phyloP scores from a whole-genome alignment of 148 eudicot species.

The Rhododendron ovatum region DNA sequence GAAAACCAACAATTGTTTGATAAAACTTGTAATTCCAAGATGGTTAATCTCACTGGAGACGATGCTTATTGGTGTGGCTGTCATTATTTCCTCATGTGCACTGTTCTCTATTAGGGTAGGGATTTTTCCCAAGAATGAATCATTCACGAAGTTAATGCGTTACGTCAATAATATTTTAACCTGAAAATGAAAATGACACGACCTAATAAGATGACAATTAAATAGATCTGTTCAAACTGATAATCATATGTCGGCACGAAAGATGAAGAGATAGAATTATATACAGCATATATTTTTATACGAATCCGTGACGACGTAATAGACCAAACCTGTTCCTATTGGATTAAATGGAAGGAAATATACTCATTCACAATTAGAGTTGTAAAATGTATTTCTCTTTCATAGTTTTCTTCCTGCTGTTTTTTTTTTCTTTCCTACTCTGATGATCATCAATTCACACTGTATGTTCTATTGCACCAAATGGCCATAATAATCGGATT shows the following conservation, averaged over 20 bases:
- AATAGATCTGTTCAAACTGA: neutral
- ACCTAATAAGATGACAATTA: neutral
- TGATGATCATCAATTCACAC: neutral
- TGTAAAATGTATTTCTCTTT: neutral
- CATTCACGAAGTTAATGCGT: neutral
- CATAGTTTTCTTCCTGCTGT: neutral
- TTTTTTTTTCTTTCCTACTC: neutral
- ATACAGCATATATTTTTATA: neutral
- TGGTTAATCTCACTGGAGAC: constrained; percentile 6
- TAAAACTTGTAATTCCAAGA: constrained; percentile 14
- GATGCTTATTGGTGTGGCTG: neutral
- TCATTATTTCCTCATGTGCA: neutral
- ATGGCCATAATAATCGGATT: neutral
- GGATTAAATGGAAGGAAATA: neutral
- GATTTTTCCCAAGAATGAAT: neutral
- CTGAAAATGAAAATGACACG: neutral
- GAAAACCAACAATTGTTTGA: constrained; percentile 6
- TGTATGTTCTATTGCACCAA: neutral
- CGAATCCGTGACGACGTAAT: neutral
- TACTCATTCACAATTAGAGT: neutral
- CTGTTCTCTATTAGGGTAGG: neutral
- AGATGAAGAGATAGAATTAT: too few relatives aligned
- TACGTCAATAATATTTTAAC: neutral
- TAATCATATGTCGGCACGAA: neutral
- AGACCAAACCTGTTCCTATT: neutral